Percentiles rank a stretch among this genome's conserved stretches.
Conservation (phyloP, 2,329 filamentous ascomycete species). For the Ambrosiella beaveri region DNA sequence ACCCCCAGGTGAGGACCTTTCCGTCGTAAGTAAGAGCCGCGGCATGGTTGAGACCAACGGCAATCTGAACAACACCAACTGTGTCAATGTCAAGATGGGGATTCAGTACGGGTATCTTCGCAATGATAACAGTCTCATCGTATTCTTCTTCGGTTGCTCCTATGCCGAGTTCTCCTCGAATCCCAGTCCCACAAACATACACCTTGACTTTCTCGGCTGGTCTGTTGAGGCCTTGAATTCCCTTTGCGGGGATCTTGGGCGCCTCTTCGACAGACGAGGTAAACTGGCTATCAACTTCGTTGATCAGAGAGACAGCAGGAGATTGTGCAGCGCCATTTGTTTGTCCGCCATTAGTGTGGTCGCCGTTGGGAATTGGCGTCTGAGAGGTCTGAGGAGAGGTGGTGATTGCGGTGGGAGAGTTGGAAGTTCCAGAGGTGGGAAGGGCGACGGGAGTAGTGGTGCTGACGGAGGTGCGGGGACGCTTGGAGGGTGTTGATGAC, state of each 20-base stretch:
- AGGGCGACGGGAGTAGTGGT: not conserved
- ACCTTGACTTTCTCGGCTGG: constrained; percentile 23
- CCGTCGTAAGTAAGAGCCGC: constrained; percentile 45
- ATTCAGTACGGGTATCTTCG: constrained; percentile 27
- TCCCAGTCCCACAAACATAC: constrained; percentile 45
- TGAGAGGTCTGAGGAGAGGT: not conserved
- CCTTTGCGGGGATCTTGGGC: not conserved
- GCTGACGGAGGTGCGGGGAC: not conserved
- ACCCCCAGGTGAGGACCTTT: constrained; percentile 47
- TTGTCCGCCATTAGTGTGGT: not conserved
- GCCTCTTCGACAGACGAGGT: too few relatives aligned
- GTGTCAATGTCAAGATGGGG: constrained; percentile 32
- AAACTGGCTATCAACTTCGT: too few relatives aligned
- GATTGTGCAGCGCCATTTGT: too few relatives aligned
- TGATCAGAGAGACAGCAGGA: too few relatives aligned
- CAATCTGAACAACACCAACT: constrained; percentile 42
- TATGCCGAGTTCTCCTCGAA: constrained; percentile 43
- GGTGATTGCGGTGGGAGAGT: not conserved
- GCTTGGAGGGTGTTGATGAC: not conserved
- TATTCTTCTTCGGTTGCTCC: constrained; percentile 36
- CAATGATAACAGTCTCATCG: constrained; percentile 16
- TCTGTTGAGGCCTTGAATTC: not conserved
- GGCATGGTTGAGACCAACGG: constrained; percentile 46
- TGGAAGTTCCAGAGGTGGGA: not conserved
- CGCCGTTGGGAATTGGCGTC: not conserved